Evolutionary conservation across 1,284 basidiomycete genomes (phyloP), one percentile per base, ranked within the genome.

Genomic region (Boletus sp.): DNA sequence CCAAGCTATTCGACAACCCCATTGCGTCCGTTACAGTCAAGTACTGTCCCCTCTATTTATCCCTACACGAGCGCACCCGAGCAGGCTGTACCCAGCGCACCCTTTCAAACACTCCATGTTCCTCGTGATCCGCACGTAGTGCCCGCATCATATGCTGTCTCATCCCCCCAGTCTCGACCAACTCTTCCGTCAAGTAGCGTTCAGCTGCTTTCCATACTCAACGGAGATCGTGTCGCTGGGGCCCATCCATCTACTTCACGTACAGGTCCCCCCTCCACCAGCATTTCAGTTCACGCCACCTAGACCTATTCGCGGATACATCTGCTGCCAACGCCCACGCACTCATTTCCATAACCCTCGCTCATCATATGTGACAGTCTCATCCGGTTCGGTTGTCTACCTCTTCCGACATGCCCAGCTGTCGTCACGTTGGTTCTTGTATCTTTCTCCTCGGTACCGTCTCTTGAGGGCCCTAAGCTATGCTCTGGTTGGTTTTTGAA

Each of bases 161-260:
- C 45, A 12, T 42, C 52, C 4, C 41, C 47, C 13, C 56, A 37
- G 26, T 41, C 51, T 41, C 64, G 62, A 41, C 44, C 51, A 17
- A 23, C 56, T n/a, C 51, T 53, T 7, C 49, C 54, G 2, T 50
- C 65, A 32, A 61, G 66, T 38, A 65, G 61, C 23, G 54, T 55
- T 9, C 67, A 71, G 41, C 30, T 68, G 19, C 62, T 68, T 37
- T 70, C 66, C 14, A 68, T 68, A 46, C 68, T 68, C 33, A 68
- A 70, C 36, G 57, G 65, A 35, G 59, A 64, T 37, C 57, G 56
- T 25, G 52, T 25, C 36, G 52, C 48, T 26, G 53, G 46, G 23
- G 2, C 40, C 8, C 48, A 44, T 41, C 25, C 50, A 39, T 38
- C 59, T 30, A 40, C 32, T 50, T 38, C 58, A 17, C 50, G 43